Percentiles rank a stretch among this genome's conserved stretches.
Conservation (phyloP, 2,329 filamentous ascomycete species). For the Grosmannia serpens region DNA sequence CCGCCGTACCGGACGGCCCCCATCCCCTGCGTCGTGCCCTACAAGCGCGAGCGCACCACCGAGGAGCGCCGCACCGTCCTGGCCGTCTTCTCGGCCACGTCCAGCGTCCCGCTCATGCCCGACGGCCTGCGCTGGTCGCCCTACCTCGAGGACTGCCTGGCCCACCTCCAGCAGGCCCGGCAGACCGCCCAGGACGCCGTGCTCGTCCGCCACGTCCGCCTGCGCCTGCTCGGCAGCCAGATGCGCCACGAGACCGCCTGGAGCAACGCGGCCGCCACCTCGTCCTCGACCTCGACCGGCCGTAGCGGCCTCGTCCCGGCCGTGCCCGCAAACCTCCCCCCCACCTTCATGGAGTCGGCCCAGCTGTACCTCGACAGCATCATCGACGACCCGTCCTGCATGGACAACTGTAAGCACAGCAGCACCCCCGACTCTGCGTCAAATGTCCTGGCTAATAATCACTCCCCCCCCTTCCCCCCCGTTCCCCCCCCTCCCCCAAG, state of each 20-base stretch:
- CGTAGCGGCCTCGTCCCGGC: background rate
- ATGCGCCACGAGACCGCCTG: background rate
- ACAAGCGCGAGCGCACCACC: slow-evolving; percentile 24
- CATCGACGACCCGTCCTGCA: background rate
- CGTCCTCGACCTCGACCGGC: too few relatives aligned
- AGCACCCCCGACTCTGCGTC: too few relatives aligned
- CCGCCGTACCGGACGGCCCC: too few relatives aligned
- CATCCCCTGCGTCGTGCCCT: slow-evolving; percentile 2
- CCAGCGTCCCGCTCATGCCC: slow-evolving; percentile 22
- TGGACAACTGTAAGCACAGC: background rate
- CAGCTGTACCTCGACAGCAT: background rate
- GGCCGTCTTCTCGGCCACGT: slow-evolving; percentile 30
- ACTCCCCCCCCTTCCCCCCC: too few relatives aligned
- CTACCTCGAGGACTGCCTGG: slow-evolving; percentile 45
- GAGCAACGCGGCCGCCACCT: too few relatives aligned
- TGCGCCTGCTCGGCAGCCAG: slow-evolving; percentile 12
- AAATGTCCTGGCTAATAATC: too few relatives aligned
- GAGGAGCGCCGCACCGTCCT: slow-evolving; percentile 38
- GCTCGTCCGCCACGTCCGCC: slow-evolving; percentile 28
- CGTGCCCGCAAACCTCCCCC: background rate
- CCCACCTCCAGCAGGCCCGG: slow-evolving; percentile 23
- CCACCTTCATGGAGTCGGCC: background rate
- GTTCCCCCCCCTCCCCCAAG: background rate
- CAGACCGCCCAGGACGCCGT: slow-evolving; percentile 31
- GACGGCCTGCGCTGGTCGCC: slow-evolving; percentile 45